These are phyloP conservation scores for Cadophora sp. DNA, from an alignment of 2,329 filamentous ascomycete genomes.

Conservation along the genomic window DNA sequence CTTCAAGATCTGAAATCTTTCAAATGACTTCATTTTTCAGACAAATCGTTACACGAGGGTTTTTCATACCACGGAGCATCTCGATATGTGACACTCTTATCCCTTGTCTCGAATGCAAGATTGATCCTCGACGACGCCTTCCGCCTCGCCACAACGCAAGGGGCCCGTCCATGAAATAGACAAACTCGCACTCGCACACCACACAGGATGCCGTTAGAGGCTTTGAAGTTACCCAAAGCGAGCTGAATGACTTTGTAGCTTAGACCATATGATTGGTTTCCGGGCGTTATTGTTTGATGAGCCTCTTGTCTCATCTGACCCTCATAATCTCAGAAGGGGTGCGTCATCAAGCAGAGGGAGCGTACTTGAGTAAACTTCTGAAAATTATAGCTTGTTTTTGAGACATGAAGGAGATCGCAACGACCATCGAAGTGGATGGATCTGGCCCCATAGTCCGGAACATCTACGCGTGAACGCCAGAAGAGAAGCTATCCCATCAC, in stretches of 20 bases:
- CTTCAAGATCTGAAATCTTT: constrained; percentile 16
- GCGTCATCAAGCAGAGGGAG: constrained; percentile 19
- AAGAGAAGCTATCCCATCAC: neutral
- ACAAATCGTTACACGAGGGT: constrained; percentile 24
- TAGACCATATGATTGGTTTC: constrained; percentile 23
- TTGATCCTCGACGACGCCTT: constrained; percentile 31
- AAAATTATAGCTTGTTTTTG: neutral
- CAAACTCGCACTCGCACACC: constrained; percentile 29
- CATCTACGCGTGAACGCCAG: neutral
- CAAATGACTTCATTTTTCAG: constrained; percentile 17
- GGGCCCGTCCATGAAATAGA: constrained; percentile 27
- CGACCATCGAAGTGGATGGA: neutral
- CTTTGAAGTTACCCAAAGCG: constrained; percentile 4
- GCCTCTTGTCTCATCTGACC: constrained; percentile 30
- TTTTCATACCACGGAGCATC: constrained; percentile 16
- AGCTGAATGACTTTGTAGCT: constrained; percentile 17
- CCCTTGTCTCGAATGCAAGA: constrained; percentile 28
- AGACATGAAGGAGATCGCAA: neutral
- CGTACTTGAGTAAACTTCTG: constrained; percentile 3
- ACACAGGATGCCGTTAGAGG: constrained; percentile 32
- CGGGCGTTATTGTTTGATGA: constrained; percentile 11
- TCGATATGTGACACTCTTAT: constrained; percentile 33
- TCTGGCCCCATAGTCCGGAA: neutral
- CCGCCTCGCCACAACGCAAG: constrained; percentile 36
- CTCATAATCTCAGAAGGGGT: neutral